Evolutionary conservation across 768 basidiomycete genomes (phyloP), one percentile per base, ranked within the genome.

Genomic region (Leccinum obscurum): DNA sequence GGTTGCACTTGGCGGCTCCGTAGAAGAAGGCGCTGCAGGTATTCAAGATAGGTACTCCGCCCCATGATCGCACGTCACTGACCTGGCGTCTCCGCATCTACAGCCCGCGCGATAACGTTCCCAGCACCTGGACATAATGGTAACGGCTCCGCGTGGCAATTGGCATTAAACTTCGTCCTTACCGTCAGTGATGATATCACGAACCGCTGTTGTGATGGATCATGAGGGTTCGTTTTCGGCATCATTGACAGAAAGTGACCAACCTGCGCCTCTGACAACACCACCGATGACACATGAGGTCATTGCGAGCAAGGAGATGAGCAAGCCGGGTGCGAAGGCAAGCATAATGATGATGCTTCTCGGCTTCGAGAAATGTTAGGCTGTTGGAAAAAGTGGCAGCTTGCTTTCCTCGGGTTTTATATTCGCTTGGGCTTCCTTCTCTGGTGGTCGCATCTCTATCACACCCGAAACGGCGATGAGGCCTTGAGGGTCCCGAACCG

Each of bases 231-330:
- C 6, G 34, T 46, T 39, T 17, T 51, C 2, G 4, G 20, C 34
- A 34, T 46, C 41, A 22, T 46, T 22, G 44, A 46, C 8, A 52
- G 11, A 20, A 37, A 11, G 8, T 26, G 44, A 48, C 63, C 9
- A 20, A 68, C 68, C 62, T 63, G 30, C 20, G 26, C 34, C 24
- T 60, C 30, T 46, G 24, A 64, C 22, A 20, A 56, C 35, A 15
- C 60, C 54, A 2, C 59, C 63, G 20, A 51, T 49, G 34, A 52
- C 62, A 14, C 30, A 63, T 26, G 60, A 60, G n/a, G 49, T 46
- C 44, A 62, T 34, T 15, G 46, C 53, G 35, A 70, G 57, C 30
- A 70, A 32, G 6, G 55, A 63, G 26, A 68, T 37, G 30, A 66
- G n/a, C 39, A 57, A 48, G 32, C 41, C 9, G 22, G 62, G 62